Percentiles rank a stretch among this genome's conserved stretches.
Evolutionary conservation across 768 basidiomycete species (phyloP).

Genomic region (Suillus plorans): DNA sequence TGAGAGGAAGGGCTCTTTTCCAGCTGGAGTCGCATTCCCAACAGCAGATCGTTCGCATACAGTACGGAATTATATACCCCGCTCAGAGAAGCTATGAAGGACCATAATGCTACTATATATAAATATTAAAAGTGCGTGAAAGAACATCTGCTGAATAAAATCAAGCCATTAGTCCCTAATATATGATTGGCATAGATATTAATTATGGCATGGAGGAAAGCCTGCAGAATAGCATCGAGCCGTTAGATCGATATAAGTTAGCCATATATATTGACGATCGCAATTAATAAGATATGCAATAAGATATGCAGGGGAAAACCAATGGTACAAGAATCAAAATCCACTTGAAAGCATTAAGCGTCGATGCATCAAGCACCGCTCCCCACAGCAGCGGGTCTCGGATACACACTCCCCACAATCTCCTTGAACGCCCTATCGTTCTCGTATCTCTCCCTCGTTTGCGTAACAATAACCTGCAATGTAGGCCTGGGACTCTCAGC

Average conservation of each 20-base stretch:
- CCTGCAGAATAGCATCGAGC: background rate
- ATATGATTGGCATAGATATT: background rate
- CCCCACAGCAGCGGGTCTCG: slow-evolving; percentile 15
- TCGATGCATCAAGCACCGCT: background rate
- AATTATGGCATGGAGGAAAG: background rate
- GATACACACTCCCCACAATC: slow-evolving; percentile 29
- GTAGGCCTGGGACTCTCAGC: slow-evolving; percentile 14
- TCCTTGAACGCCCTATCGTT: slow-evolving; percentile 34
- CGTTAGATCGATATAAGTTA: background rate
- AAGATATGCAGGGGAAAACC: background rate
- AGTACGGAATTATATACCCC: background rate
- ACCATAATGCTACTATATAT: background rate
- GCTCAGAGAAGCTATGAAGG: background rate
- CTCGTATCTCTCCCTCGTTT: slow-evolving; percentile 35
- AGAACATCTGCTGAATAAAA: background rate
- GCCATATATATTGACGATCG: background rate
- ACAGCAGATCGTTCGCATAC: background rate
- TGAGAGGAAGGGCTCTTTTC: background rate
- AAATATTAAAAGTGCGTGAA: background rate
- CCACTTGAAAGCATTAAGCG: background rate
- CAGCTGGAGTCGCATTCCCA: background rate
- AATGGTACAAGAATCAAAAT: background rate
- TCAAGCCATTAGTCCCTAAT: background rate
- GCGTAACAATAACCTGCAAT: slow-evolving; percentile 34
- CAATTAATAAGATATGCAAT: background rate